Base-by-base conservation (phyloP, 169 alveolate genomes). In the Cyclospora cayetanensis region DNA sequence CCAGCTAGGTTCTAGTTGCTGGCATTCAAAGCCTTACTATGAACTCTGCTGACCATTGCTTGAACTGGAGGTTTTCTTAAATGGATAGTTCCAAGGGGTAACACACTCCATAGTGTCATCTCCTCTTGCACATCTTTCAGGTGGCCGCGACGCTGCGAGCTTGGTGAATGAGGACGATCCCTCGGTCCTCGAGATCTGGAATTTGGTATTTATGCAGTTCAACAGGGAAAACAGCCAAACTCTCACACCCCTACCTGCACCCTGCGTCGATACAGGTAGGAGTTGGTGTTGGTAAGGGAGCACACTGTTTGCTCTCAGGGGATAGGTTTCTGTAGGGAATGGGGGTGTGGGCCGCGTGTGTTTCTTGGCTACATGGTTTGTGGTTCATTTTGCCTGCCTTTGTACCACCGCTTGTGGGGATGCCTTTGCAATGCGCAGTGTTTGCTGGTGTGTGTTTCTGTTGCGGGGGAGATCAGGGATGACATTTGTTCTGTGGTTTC, bases 141-240 rank as follows among this genome's bases (percentile, higher is more conserved):
- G 99, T 0, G 96, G 96, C 46, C 94, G 99, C 4, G 99, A 98
- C 91, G 99, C 99, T 7, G 93, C 98, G 7, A 60, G 83, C 50
- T 85, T 98, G 90, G 99, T 98, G 66, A 98, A 98, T 88, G 95
- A 93, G 90, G 99, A 98, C 91, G 99, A 97, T 83, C 99, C 99
- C 0, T 96, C 97, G 77, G 99, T 98, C 63, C 96, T 98, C 72
- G 99, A 98, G 93, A 94, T 98, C 42, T 98, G 99, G 99, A 98
- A 98, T 93, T 92, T 98, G 53, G 99, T 98, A 50, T 98, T 98
- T 95, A 98, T 98, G 99, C 99, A 98, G 91, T 98, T 96, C 94
- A 97, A 98, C 95, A 93, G 99, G 42, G 97, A 96, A 89, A 94
- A 93, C 82, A 97, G 95, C 55, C 96, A 98, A 41, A 92, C 95